Base-by-base conservation (phyloP, 176 grass and related monocot species). In the Microstegium vimineum region DNA sequence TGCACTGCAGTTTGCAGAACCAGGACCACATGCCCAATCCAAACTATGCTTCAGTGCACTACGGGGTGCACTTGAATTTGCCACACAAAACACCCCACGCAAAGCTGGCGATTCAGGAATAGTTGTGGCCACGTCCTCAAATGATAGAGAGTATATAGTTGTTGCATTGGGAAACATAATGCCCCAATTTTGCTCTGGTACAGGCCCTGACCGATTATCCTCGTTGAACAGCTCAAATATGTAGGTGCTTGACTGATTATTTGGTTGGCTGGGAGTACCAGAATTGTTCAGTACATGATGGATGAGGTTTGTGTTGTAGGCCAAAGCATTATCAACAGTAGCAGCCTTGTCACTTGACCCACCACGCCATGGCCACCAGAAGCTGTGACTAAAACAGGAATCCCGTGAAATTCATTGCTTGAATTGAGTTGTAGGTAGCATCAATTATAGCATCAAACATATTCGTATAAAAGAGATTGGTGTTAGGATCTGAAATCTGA, bases 401-500 rank as follows among this genome's bases (percentile, higher is more conserved):
- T 95, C n/a, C 87, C 17, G 93, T 90, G 71, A 94, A 94, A 93
- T 99, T 99, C 80, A 99, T 81, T 66, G 91, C 83, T 91, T 95
- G 80, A 81, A 99, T 99, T 13, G 93, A 93, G 83, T 78, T 90
- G 87, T 99, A 99, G 41, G 91, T 41, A 49, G 96, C 85, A 91
- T 99, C 96, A 51, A 99, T 86, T 73, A 95, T 99, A 22, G 93
- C 82, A 83, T 99, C 96, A 61, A 99, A 99, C 96, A 99, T 99
- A 76, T 95, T 99, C 47, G 91, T 83, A 41, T 99, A 99, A 82
- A 93, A 92, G 26, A 90, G 89, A 79, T 99, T 91, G 25, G 91
- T 94, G 69, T 92, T 99, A 5, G 96, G 93, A 61, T 99, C 96
- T 46, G 90, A 85, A 47, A 95, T 91, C 77, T 93, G 93, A 73